Base-by-base conservation (phyloP, 768 basidiomycete genomes). In the Coprinopsis strossmayeri region DNA sequence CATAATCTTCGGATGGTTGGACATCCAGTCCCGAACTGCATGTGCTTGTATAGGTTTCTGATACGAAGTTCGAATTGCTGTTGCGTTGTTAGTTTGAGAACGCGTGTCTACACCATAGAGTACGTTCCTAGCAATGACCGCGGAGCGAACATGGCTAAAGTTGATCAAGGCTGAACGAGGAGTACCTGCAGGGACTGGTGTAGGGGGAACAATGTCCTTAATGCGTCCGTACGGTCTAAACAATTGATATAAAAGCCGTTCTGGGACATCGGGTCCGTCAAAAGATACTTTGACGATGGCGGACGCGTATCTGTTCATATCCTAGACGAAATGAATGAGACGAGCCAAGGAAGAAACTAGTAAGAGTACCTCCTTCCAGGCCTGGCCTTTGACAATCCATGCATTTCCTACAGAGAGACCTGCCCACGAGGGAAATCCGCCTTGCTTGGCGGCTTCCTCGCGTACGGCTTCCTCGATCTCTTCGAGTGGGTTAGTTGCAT, bases 231-330 rank as follows among this genome's bases (percentile, higher is more conserved):
- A 97, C 0, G 89, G 89, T 83, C 27, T 28, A 50, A 92, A 79
- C 20, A 91, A 64, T 23, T 82, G 70, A 59, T 91, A 97, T 0
- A 95, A 67, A 0, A 71, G 61, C 63, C 94, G 88, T 57, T 94
- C 90, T 24, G 77, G 74, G 1, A 93, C 68, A 59, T 96, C 93
- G 1, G 91, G 85, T 0, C 95, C 95, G 26, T 95, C 88, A 55
- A 95, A 97, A 4, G 78, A 67, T n/a, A 95, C 77, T 50, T 79
- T 78, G 44, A 97, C 59, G 7, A 85, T 72, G 2, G 73, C 69
- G 17, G 87, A 85, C 0, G 91, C 83, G 61, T 81, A 95, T 45
- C 88, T 74, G 50, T 82, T 73, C 79, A 97, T 81, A 55, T 98
- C 95, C 88, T 94, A 45, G 26, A 45, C 18, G 40, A 40, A 13